Evolutionary conservation across 306 rosid species (phyloP).

Genomic region (Ziziphus jujuba): DNA sequence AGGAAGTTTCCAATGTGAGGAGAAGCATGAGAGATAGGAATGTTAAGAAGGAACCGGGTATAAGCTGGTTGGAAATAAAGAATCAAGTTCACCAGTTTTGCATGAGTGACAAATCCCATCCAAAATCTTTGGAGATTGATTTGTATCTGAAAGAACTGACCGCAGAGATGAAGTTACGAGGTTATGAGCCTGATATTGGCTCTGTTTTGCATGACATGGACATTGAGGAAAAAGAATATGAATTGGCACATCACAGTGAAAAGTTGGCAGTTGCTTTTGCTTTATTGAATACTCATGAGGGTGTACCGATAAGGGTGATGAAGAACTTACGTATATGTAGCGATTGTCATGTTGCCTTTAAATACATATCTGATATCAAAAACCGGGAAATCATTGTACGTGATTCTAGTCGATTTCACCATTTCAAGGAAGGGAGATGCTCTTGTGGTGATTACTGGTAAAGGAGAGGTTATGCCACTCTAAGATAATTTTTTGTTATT

Average conservation of each 20-base stretch:
- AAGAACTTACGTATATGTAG: constrained; percentile 71
- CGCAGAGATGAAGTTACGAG: constrained; percentile 71
- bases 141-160: constrained; percentile 66
- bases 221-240: constrained; percentile 78
- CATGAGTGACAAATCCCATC: constrained; percentile 61
- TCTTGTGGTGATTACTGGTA: constrained; percentile 91
- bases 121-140: constrained; percentile 51
- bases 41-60: constrained; percentile 77
- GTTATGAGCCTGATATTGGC: constrained; percentile 74
- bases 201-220: constrained; percentile 86
- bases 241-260: constrained; percentile 80
- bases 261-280: constrained; percentile 86
- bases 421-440: constrained; percentile 69
- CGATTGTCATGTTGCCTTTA: constrained; percentile 82
- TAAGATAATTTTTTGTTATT: neutral
- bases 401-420: constrained; percentile 84
- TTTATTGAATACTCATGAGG: constrained; percentile 53
- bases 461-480: neutral
- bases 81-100: constrained; percentile 66
- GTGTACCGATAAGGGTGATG: constrained; percentile 76
- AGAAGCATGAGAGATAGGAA: constrained; percentile 65
- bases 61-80: constrained; percentile 87
- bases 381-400: constrained; percentile 57
- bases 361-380: constrained; percentile 59
- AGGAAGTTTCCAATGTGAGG: constrained; percentile 71